These are phyloP conservation scores for Graphiopsis chlorocephala DNA, from an alignment of 2,329 filamentous ascomycete species.

Conservation along the genomic window DNA sequence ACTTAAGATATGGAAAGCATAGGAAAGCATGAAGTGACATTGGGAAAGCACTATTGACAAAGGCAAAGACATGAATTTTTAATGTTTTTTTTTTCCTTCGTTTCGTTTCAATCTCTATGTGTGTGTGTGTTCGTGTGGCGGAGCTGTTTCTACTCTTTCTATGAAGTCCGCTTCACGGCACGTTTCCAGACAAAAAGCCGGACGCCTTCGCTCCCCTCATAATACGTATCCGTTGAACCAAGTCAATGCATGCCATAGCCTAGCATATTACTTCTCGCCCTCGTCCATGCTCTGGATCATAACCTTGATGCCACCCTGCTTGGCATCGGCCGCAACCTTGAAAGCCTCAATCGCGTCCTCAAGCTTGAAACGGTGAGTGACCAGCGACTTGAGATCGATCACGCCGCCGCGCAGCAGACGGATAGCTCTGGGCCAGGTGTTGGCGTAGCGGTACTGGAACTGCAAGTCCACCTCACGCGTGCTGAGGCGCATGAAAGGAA, in stretches of 20 bases:
- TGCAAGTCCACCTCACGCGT: conserved; percentile 91
- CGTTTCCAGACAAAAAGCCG: neutral
- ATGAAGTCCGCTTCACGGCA: neutral
- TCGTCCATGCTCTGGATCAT: conserved; percentile 71
- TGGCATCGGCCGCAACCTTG: conserved; percentile 80
- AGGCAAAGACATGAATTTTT: neutral
- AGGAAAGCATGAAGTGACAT: too few relatives aligned
- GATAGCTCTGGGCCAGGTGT: conserved; percentile 94
- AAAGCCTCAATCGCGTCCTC: conserved; percentile 90
- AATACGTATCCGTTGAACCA: neutral
- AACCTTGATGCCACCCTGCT: conserved; percentile 96
- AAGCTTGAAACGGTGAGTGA: conserved; percentile 82
- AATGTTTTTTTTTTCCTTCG: neutral
- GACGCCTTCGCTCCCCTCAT: conserved; percentile 2
- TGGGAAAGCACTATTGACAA: neutral
- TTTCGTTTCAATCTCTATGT: neutral
- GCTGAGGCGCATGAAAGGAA: conserved; percentile 91
- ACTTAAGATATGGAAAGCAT: neutral
- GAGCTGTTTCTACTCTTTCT: neutral
- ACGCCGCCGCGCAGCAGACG: conserved; percentile 80
- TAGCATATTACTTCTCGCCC: conserved; percentile 28
- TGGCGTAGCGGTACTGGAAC: conserved; percentile 94
- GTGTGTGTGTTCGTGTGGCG: neutral
- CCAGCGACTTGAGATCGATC: conserved; percentile 74
- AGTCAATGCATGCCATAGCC: neutral